These are phyloP conservation scores for Petasospora fabianii DNA, from an alignment of 1,139 yeast species.

Conservation along the genomic window DNA sequence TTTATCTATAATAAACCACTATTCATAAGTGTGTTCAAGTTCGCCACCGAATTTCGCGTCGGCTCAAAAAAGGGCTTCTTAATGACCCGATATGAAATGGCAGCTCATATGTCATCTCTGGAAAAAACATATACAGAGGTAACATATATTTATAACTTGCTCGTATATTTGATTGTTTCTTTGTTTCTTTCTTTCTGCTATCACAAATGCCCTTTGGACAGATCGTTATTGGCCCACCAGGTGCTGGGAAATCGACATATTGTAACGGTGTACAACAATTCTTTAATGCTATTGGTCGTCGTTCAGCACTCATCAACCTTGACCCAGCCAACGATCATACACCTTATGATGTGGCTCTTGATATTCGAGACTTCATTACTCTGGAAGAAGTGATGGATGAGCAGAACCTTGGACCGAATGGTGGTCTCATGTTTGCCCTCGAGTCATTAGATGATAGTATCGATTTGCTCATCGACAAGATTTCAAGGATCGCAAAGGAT, in stretches of 20 bases:
- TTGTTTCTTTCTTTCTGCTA: no score
- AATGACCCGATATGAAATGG: background rate
- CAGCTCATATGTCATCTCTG: background rate
- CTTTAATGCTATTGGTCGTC: slow-evolving; percentile 88
- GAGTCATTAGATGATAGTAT: slow-evolving; percentile 58
- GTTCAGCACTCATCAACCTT: slow-evolving; percentile 74
- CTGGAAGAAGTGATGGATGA: slow-evolving; percentile 89
- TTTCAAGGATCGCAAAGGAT: slow-evolving; percentile 53
- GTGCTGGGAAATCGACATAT: slow-evolving; percentile 94
- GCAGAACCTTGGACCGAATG: slow-evolving; percentile 85
- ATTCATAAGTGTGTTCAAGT: background rate
- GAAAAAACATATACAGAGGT: background rate
- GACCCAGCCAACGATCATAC: slow-evolving; percentile 92
- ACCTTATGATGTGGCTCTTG: slow-evolving; percentile 81
- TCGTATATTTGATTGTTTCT: no score
- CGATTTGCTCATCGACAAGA: slow-evolving; percentile 57
- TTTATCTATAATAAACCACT: no score
- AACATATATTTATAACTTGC: no score
- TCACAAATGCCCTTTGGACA: slow-evolving; percentile 86
- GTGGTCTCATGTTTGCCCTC: slow-evolving; percentile 87
- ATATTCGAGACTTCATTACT: slow-evolving; percentile 82
- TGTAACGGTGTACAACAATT: slow-evolving; percentile 92
- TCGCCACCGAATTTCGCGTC: slow-evolving; percentile 3
- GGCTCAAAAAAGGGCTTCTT: background rate
- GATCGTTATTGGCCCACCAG: slow-evolving; percentile 96